Conservation (phyloP, 2,329 filamentous ascomycete genomes). For the Colletotrichum gloeosporioides region DNA sequence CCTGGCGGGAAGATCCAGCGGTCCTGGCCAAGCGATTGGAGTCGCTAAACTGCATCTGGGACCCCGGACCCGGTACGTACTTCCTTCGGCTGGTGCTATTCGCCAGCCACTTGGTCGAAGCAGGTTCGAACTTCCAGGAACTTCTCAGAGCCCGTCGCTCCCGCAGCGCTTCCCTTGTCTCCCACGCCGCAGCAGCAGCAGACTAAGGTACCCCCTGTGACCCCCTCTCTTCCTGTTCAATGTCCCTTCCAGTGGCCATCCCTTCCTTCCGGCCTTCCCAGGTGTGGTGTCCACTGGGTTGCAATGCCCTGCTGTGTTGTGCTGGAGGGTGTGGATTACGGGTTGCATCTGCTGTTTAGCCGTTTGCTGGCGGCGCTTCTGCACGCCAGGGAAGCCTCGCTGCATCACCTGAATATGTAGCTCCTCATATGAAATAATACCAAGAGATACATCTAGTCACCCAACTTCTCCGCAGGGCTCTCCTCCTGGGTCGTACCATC, state of each 20-base stretch:
- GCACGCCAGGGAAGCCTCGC: background rate
- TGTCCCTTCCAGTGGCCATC: background rate
- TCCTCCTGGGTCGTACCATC: constrained; percentile 7
- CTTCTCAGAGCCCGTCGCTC: constrained; percentile 3
- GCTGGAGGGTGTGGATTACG: background rate
- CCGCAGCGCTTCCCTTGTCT: constrained; percentile 10
- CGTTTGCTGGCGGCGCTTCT: constrained; percentile 13
- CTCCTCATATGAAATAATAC: background rate
- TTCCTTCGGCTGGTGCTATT: background rate
- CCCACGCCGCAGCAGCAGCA: background rate
- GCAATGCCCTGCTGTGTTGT: background rate
- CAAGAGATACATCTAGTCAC: background rate
- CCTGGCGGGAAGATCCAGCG: background rate
- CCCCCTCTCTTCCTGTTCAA: background rate
- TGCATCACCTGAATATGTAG: background rate
- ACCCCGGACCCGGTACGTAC: background rate
- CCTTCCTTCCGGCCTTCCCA: background rate
- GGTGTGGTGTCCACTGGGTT: background rate
- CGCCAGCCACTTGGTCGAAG: background rate
- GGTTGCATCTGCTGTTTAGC: background rate
- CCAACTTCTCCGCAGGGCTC: background rate
- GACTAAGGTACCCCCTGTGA: background rate
- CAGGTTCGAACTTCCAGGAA: background rate
- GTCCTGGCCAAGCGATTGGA: background rate
- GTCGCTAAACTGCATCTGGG: background rate